These are phyloP conservation scores for Lodderomyces margitis DNA, from an alignment of 1,139 yeast genomes.

Conservation along the genomic window DNA sequence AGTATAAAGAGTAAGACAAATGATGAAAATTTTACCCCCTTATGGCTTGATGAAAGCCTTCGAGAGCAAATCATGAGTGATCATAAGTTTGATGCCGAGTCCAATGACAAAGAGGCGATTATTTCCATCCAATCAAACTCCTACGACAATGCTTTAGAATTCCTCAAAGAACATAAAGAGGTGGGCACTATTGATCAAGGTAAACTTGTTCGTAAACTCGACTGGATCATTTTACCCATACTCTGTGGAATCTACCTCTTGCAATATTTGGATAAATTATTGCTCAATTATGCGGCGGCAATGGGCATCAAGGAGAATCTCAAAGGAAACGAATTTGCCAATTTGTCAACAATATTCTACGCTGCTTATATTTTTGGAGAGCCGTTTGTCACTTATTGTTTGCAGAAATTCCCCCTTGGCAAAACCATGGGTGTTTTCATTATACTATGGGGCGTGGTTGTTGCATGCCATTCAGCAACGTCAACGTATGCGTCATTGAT, in stretches of 20 bases:
- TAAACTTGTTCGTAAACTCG: slow-evolving; percentile 25
- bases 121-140: background rate
- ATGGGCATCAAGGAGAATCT: slow-evolving; percentile 45
- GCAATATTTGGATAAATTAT: slow-evolving; percentile 45
- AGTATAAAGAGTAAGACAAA: background rate
- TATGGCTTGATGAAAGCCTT: background rate
- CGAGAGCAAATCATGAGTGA: background rate
- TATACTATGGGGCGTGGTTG: slow-evolving; percentile 42
- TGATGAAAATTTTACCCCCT: background rate
- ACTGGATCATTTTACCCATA: slow-evolving; percentile 30
- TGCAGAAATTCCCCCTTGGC: slow-evolving; percentile 40
- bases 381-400: slow-evolving; percentile 37
- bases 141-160: slow-evolving; percentile 15
- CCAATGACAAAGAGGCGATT: slow-evolving; percentile 1
- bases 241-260: slow-evolving; percentile 41
- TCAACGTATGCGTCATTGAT: slow-evolving; percentile 39
- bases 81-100: background rate
- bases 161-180: slow-evolving; percentile 11
- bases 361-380: slow-evolving; percentile 49
- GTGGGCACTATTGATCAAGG: slow-evolving; percentile 6
- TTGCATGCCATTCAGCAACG: slow-evolving; percentile 34
- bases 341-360: slow-evolving; percentile 42
- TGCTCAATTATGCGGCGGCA: slow-evolving; percentile 48
- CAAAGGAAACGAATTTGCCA: slow-evolving; percentile 37
- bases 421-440: slow-evolving; percentile 38